Conservation (phyloP, 352 stramenopile genomes). For the Phytophthora colocasiae region DNA sequence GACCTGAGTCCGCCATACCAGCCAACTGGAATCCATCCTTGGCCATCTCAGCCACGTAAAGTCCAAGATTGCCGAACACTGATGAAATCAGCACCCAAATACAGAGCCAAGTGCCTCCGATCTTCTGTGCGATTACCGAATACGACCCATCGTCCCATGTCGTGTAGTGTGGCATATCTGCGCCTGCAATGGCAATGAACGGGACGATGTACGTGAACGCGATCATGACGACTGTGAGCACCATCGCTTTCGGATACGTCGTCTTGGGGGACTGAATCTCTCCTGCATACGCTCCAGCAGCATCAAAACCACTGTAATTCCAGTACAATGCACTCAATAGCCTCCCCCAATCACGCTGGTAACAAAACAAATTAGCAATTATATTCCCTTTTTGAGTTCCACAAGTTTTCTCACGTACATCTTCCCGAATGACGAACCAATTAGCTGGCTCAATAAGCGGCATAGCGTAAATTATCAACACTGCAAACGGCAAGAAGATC, state of each 20-base stretch:
- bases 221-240: slow-evolving; percentile 78
- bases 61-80: slow-evolving; percentile 79
- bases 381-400: neutral
- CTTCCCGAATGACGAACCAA: slow-evolving; percentile 72
- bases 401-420: slow-evolving; percentile 35
- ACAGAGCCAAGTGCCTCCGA: slow-evolving; percentile 74
- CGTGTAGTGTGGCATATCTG: slow-evolving; percentile 77
- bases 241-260: slow-evolving; percentile 81
- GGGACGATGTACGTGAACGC: slow-evolving; percentile 80
- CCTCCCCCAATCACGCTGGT: slow-evolving; percentile 63
- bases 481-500: slow-evolving; percentile 74
- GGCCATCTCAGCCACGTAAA: slow-evolving; percentile 86
- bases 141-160: slow-evolving; percentile 83
- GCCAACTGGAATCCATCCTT: slow-evolving; percentile 85
- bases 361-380: slow-evolving; percentile 4
- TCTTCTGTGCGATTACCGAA: slow-evolving; percentile 68
- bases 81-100: slow-evolving; percentile 81
- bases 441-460: slow-evolving; percentile 71
- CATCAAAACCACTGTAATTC: slow-evolving; percentile 87
- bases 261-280: slow-evolving; percentile 75
- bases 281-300: slow-evolving; percentile 71
- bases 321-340: slow-evolving; percentile 81
- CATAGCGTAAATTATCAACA: slow-evolving; percentile 56
- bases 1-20: slow-evolving; percentile 83
- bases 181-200: slow-evolving; percentile 73